A percentile compares a stretch with the other conserved stretches of the same genome.
Evolutionary conservation across 768 basidiomycete species (phyloP).

Genomic region (Cyclocybe aegerita): DNA sequence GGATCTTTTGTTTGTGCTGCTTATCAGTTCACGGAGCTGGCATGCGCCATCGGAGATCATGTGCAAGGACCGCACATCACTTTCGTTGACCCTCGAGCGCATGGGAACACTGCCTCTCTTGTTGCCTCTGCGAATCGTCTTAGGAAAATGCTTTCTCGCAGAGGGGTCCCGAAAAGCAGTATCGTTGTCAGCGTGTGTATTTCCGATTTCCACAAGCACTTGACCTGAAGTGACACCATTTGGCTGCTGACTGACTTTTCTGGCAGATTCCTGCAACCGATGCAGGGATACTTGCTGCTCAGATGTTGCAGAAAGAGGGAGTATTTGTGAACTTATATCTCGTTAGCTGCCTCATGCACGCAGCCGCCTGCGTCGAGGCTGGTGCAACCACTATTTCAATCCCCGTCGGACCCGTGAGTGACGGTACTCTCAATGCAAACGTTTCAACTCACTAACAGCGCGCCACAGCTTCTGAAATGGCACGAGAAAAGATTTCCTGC

Average conservation of each 20-base stretch:
- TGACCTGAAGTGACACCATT: not conserved
- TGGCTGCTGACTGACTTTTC: constrained; percentile 1
- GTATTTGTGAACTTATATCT: constrained; percentile 51
- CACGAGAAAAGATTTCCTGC: constrained; percentile 35
- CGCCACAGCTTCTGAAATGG: constrained; percentile 1
- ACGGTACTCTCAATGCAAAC: not conserved
- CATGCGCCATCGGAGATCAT: constrained; percentile 40
- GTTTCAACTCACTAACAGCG: not conserved
- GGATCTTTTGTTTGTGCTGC: too few species aligned
- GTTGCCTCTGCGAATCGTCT: constrained; percentile 41
- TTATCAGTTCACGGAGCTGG: constrained; percentile 51
- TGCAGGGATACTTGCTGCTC: constrained; percentile 49
- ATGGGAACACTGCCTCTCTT: constrained; percentile 36
- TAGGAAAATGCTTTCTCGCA: constrained; percentile 37
- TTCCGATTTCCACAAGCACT: not conserved
- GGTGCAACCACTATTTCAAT: constrained; percentile 49
- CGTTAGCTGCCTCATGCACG: constrained; percentile 56
- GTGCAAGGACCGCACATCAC: constrained; percentile 47
- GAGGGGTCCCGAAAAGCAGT: constrained; percentile 34
- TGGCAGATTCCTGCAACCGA: constrained; percentile 58
- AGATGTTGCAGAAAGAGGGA: constrained; percentile 33
- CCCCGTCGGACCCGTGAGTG: constrained; percentile 46
- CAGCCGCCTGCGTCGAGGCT: constrained; percentile 53
- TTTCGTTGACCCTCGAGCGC: constrained; percentile 50
- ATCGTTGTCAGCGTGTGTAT: constrained; percentile 51